Conservation (phyloP, 2,329 filamentous ascomycete genomes). For the Monilinia vaccinii-corymbosi region DNA sequence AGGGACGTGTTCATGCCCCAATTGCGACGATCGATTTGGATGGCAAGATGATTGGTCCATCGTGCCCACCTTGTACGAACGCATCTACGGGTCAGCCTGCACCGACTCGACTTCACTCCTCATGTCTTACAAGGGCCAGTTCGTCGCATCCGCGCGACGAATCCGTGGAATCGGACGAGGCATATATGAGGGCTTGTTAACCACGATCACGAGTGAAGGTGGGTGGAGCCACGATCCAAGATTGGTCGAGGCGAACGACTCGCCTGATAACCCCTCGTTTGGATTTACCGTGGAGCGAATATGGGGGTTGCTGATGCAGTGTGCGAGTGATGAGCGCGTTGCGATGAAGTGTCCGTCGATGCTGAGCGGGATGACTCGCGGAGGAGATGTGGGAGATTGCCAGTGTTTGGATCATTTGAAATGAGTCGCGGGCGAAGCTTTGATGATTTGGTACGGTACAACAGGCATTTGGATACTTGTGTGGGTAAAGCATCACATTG, state of each 20-base stretch:
- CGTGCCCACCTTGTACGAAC: constrained; percentile 30
- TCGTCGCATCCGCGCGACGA: constrained; percentile 37
- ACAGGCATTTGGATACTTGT: no score
- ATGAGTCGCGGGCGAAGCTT: no score
- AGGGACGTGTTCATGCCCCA: constrained; percentile 31
- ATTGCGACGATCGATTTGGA: constrained; percentile 34
- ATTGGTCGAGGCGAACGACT: constrained; percentile 11
- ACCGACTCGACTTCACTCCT: constrained; percentile 24
- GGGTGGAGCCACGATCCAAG: constrained; percentile 19
- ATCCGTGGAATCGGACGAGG: constrained; percentile 30
- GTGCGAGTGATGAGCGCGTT: constrained; percentile 51
- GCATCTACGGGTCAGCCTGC: constrained; percentile 23
- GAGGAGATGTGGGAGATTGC: constrained; percentile 19
- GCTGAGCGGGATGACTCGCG: constrained; percentile 61
- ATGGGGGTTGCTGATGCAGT: constrained; percentile 26
- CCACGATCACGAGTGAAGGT: constrained; percentile 18
- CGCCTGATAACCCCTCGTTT: constrained; percentile 23
- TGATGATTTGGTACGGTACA: no score
- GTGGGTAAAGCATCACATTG: no score
- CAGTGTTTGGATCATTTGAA: constrained; percentile 25
- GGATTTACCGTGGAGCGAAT: constrained; percentile 25
- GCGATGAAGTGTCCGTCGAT: constrained; percentile 76
- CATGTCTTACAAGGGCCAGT: constrained; percentile 40
- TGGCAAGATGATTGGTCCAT: constrained; percentile 33
- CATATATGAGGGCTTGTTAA: constrained; percentile 19